Evolutionary conservation across 768 basidiomycete species (phyloP), one percentile per base, ranked within the genome.

Genomic region (Suillus fuscotomentosus): DNA sequence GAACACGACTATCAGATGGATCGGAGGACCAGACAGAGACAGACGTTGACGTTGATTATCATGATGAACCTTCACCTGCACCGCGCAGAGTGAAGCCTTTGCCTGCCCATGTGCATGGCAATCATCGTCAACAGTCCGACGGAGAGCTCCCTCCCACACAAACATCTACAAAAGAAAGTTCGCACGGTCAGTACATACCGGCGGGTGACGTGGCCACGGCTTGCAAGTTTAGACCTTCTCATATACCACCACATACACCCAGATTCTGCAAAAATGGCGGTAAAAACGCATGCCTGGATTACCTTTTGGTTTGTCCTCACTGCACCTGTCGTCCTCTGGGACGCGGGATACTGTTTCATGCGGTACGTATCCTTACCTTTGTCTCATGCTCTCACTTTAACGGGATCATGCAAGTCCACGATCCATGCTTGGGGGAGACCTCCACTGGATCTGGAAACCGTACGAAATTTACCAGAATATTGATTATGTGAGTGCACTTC

Each of bases 371-470:
- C 75, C 69, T 47, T 2, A 5, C 2, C 22, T n/a, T 24, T 38
- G 24, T 39, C 20, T n/a, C 54, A 55, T 45, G 51, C 22, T 38
- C 31, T 41, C 63, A 7, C 5, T 36, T 45, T 63, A 11, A 60
- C 47, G 39, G 36, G 6, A 10, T 61, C 42, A 15, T 1, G 47
- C n/a, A 65, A 94, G 94, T 43, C 94, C 94, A 22, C 84, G 93
- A 24, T 95, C 93, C 4, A 92, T 95, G 88, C 79, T 78, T 68
- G 94, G 92, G 1, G 95, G 95, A 3, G 93, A 95, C 75, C 80
- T 95, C 54, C 91, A 95, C 69, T 96, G 94, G 94, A 84, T 96
- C 51, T 97, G 94, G 95, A 80, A 83, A 64, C 93, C 93, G 2
- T 96, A 96, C 71, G 83, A 81, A 31, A 65, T 91, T 38, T 94